A percentile compares a stretch with the other conserved stretches of the same genome.
Conservation (phyloP, 495 filamentous ascomycete species). For the Tuber aestivum region DNA sequence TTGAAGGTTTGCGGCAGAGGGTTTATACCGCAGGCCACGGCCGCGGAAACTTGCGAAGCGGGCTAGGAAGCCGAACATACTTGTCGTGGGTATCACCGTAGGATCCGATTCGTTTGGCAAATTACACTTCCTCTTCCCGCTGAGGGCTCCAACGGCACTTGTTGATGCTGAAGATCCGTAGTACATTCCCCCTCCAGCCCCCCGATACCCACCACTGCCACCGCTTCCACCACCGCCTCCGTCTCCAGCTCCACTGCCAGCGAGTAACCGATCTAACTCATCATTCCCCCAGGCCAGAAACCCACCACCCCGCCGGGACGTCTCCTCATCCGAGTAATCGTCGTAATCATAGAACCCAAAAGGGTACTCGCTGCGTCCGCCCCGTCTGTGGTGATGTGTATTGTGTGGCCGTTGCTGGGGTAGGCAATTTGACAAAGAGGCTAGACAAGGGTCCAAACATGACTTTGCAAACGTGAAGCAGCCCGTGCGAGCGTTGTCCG, state of each 20-base stretch:
- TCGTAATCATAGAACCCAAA: constrained; percentile 97
- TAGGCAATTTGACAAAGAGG: constrained; percentile 58
- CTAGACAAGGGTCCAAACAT: constrained; percentile 78
- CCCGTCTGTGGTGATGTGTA: constrained; percentile 21
- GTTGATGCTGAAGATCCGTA: constrained; percentile 33
- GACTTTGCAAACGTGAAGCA: constrained; percentile 82
- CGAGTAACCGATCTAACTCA: constrained; percentile 80
- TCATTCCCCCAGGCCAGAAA: constrained; percentile 71
- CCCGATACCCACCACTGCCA: constrained; percentile 52
- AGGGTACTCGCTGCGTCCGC: constrained; percentile 60
- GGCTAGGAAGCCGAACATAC: constrained; percentile 76
- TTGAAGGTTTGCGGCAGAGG: constrained; percentile 81
- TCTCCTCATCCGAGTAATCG: constrained; percentile 50
- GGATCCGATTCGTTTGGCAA: constrained; percentile 65
- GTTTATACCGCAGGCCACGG: constrained; percentile 76
- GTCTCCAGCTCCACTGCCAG: constrained; percentile 60
- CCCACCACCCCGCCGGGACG: constrained; percentile 47
- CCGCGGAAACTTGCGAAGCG: constrained; percentile 75
- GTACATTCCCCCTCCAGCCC: constrained; percentile 28
- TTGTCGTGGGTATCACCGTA: constrained; percentile 83
- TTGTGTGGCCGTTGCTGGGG: constrained; percentile 49
- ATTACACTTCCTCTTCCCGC: constrained; percentile 59
- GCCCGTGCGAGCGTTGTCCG: constrained; percentile 79
- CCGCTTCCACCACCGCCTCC: constrained; percentile 45
- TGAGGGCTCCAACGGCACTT: constrained; percentile 11